phyloP scores from a whole-genome alignment of 2,329 filamentous ascomycete genomes.

The Aspergillus pseudoterreus region DNA sequence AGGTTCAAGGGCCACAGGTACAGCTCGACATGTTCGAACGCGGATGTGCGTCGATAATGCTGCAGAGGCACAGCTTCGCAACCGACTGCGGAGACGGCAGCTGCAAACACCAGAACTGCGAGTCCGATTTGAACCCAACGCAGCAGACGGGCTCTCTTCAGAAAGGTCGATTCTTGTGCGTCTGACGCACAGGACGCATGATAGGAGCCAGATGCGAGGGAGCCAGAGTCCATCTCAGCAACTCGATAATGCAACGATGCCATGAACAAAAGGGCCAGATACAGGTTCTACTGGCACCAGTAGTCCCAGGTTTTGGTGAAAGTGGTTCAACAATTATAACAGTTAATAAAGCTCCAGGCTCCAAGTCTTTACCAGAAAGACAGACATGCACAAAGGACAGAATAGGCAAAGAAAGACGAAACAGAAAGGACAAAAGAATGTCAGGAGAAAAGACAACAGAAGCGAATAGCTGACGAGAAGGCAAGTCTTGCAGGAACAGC shows the following conservation, averaged over 20 bases:
- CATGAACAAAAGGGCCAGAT: not conserved
- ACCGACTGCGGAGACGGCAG: slow-evolving; percentile 29
- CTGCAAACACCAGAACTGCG: slow-evolving; percentile 26
- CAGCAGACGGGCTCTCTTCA: slow-evolving; percentile 29
- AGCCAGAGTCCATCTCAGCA: slow-evolving; percentile 22
- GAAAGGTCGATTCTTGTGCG: slow-evolving; percentile 34
- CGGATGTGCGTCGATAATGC: slow-evolving; percentile 36
- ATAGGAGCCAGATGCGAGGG: slow-evolving; percentile 20
- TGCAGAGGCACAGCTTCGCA: slow-evolving; percentile 38
- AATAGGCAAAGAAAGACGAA: slow-evolving; percentile 1
- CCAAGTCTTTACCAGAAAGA: slow-evolving; percentile 11
- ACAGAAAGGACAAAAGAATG: slow-evolving; percentile 1
- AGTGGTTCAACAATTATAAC: not conserved
- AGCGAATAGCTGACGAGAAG: not conserved
- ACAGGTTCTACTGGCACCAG: not conserved
- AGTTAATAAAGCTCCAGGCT: not conserved
- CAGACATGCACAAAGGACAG: not conserved
- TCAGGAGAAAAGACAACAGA: not conserved
- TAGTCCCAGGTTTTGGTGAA: not conserved
- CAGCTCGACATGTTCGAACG: slow-evolving; percentile 30
- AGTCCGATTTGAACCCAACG: slow-evolving; percentile 34
- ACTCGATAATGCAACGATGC: not conserved
- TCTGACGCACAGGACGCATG: slow-evolving; percentile 32
- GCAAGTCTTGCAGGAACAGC: not conserved
- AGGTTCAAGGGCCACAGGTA: slow-evolving; percentile 42